Percentiles rank a stretch among this genome's conserved stretches.
These are phyloP conservation scores for Fusarium sp. DNA, from an alignment of 2,329 filamentous ascomycete genomes.

Conservation along the genomic window DNA sequence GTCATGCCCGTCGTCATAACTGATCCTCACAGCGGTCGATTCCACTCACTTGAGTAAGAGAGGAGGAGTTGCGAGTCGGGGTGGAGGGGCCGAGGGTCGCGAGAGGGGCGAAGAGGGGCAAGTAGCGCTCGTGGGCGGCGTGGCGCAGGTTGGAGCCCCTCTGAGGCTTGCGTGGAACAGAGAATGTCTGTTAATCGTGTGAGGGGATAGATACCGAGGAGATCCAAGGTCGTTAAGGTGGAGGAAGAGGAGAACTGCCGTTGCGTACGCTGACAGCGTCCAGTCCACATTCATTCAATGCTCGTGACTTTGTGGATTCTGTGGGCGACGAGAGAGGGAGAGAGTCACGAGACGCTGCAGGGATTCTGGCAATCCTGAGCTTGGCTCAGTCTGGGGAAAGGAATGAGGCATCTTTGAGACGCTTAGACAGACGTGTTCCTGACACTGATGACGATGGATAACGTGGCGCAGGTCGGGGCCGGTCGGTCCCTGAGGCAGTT, in stretches of 20 bases:
- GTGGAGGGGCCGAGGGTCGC: constrained; percentile 14
- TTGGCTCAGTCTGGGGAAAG: not conserved
- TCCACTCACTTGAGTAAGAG: constrained; percentile 16
- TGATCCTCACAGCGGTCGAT: not conserved
- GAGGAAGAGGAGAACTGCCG: not conserved
- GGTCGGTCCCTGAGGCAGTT: not conserved
- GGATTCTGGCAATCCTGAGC: not conserved
- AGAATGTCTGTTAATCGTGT: not conserved
- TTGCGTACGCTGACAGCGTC: not conserved
- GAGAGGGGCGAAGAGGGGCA: constrained; percentile 24
- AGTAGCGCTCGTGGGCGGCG: constrained; percentile 7
- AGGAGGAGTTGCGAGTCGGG: constrained; percentile 19
- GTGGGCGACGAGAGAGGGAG: not conserved
- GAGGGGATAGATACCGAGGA: not conserved
- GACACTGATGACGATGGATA: not conserved
- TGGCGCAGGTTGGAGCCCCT: constrained; percentile 20
- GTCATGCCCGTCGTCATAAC: constrained; percentile 8
- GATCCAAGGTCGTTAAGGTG: not conserved
- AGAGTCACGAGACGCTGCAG: not conserved
- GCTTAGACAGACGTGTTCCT: not conserved
- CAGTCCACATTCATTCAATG: not conserved
- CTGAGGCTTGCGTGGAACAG: not conserved
- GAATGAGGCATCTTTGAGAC: constrained; percentile 20
- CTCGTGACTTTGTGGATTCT: not conserved
- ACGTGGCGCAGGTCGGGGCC: not conserved